phyloP scores from a whole-genome alignment of 2,329 filamentous ascomycete genomes.

The Sporothrix inflata region DNA sequence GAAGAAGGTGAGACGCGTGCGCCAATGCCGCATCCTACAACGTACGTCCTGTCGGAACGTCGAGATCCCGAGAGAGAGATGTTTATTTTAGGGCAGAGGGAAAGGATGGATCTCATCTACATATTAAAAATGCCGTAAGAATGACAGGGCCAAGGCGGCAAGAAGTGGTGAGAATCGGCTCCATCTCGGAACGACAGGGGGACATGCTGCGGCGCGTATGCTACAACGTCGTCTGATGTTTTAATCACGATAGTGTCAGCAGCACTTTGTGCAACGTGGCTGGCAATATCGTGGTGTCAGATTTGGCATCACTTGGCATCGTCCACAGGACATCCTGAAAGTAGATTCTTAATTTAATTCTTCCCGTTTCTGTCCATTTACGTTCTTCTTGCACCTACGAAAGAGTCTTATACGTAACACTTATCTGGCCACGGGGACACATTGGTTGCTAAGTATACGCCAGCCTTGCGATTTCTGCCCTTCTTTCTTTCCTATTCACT shows the following conservation, averaged over 20 bases:
- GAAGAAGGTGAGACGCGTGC: neutral
- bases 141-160: neutral
- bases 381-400: no score
- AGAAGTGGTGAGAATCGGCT: neutral
- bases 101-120: neutral
- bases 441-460: no score
- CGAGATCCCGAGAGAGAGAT: constrained; percentile 1
- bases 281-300: neutral
- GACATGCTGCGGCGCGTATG: neutral
- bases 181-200: constrained; percentile 5
- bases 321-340: no score
- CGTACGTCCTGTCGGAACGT: neutral
- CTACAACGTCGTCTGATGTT: neutral
- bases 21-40: constrained; percentile 4
- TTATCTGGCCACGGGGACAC: no score
- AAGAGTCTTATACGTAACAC: no score
- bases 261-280: neutral
- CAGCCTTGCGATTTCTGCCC: no score
- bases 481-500: no score
- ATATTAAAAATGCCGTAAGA: neutral
- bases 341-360: no score
- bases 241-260: neutral
- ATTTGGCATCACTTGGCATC: no score
- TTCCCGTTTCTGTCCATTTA: no score
- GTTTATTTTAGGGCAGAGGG: constrained; percentile 5